These are phyloP conservation scores for Penicillium pancosmium DNA, from an alignment of 495 filamentous ascomycete species.

Conservation along the genomic window DNA sequence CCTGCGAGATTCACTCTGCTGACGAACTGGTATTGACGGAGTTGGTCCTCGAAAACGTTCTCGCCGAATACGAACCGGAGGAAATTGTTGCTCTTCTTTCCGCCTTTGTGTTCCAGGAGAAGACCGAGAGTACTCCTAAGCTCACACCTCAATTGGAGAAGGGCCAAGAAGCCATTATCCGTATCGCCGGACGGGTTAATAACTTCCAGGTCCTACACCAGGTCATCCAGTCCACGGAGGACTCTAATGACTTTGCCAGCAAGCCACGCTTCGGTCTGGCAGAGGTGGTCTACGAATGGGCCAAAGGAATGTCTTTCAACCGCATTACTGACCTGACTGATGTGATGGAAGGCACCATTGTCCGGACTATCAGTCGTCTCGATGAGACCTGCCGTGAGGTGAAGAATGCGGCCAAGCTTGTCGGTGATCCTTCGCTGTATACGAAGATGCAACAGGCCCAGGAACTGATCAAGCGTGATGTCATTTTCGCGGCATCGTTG, in stretches of 20 bases:
- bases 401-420: conserved; percentile 93
- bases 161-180: conserved; percentile 82
- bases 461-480: conserved; percentile 95
- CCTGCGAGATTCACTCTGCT: conserved; percentile 96
- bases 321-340: conserved; percentile 97
- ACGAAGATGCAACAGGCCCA: conserved; percentile 95
- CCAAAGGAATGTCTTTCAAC: conserved; percentile 94
- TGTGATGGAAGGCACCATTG: conserved; percentile 95
- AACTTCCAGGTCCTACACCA: conserved; percentile 82
- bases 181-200: conserved; percentile 89
- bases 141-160: conserved; percentile 81
- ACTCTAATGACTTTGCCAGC: conserved; percentile 88
- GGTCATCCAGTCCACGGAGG: conserved; percentile 85
- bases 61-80: conserved; percentile 92
- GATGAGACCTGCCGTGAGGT: conserved; percentile 98
- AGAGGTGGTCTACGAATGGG: conserved; percentile 99
- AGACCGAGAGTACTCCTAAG: conserved; percentile 83
- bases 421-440: conserved; percentile 92
- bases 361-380: conserved; percentile 85
- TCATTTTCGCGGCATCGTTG: conserved; percentile 84
- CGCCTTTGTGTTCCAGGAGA: conserved; percentile 98
- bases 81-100: conserved; percentile 95
- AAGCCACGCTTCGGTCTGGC: conserved; percentile 87
- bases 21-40: conserved; percentile 98
- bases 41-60: conserved; percentile 91